These are phyloP conservation scores for Lodderomyces oxycetoniae DNA, from an alignment of 1,139 yeast species.

Conservation along the genomic window DNA sequence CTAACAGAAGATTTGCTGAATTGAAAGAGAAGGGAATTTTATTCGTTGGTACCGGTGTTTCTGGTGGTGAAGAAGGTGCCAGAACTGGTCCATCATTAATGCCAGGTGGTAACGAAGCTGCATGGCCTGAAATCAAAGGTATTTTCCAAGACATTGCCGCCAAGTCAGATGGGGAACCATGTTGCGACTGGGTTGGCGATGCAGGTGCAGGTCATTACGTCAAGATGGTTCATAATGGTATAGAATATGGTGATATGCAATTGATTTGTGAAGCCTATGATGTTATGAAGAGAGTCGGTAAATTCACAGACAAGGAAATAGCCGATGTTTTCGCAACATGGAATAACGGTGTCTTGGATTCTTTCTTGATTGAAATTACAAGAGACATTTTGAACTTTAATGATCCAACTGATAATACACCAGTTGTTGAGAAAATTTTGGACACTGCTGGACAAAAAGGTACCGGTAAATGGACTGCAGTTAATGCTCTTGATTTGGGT, in stretches of 20 bases:
- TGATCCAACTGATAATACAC: conserved; percentile 83
- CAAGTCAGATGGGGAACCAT: conserved; percentile 96
- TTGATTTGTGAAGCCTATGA: conserved; percentile 97
- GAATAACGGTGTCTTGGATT: conserved; percentile 97
- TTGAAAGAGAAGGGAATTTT: conserved; percentile 81
- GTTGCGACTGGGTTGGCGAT: conserved; percentile 99
- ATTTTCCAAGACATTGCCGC: conserved; percentile 97
- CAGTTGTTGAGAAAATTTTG: conserved; percentile 92
- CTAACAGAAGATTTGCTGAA: conserved; percentile 94
- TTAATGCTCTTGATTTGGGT: conserved; percentile 95
- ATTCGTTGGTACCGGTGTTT: conserved; percentile 98
- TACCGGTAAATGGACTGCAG: conserved; percentile 99
- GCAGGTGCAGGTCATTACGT: conserved; percentile 99
- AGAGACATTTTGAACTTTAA: conserved; percentile 87
- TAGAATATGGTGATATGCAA: conserved; percentile 99
- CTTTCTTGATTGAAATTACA: conserved; percentile 95
- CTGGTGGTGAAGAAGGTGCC: conserved; percentile 99
- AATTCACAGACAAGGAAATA: conserved; percentile 85
- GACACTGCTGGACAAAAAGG: conserved; percentile 99
- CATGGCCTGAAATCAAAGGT: conserved; percentile 97
- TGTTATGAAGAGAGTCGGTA: conserved; percentile 90
- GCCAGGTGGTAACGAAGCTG: conserved; percentile 99
- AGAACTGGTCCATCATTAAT: conserved; percentile 98
- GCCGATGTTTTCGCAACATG: conserved; percentile 88
- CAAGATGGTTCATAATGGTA: conserved; percentile 99